These are phyloP conservation scores for Dalbergia cochinchinensis DNA, from an alignment of 306 rosid species.

Conservation along the genomic window DNA sequence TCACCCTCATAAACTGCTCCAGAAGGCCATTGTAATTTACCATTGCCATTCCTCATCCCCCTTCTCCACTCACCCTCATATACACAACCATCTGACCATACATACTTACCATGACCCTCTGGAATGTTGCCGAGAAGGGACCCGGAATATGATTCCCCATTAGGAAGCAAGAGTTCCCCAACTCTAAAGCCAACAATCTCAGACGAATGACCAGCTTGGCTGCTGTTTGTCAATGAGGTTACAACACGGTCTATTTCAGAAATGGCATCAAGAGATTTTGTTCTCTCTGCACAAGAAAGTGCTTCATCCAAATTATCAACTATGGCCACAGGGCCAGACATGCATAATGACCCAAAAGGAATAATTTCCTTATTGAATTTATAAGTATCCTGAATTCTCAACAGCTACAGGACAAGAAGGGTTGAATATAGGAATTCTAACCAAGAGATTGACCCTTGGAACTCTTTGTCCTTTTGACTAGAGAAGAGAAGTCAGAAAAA, in stretches of 20 bases:
- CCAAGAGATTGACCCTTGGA: conserved; percentile 47
- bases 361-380: conserved; percentile 54
- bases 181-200: conserved; percentile 77
- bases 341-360: conserved; percentile 79
- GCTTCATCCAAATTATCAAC: conserved; percentile 67
- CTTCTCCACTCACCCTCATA: conserved; percentile 98
- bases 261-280: conserved; percentile 74
- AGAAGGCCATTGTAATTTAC: conserved; percentile 76
- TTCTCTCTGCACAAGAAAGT: conserved; percentile 73
- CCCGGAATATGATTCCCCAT: conserved; percentile 82
- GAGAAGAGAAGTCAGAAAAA: conserved; percentile 32
- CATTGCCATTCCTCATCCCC: conserved; percentile 92
- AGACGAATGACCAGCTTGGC: conserved; percentile 62
- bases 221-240: conserved; percentile 58
- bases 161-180: conserved; percentile 71
- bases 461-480: conserved; percentile 56
- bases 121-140: conserved; percentile 81
- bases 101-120: conserved; percentile 85
- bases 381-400: conserved; percentile 51
- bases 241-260: conserved; percentile 47
- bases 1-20: conserved; percentile 88
- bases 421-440: conserved; percentile 48
- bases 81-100: conserved; percentile 89
- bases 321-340: conserved; percentile 96
- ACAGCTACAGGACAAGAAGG: conserved; percentile 55